Percentiles rank a stretch among this genome's conserved stretches.
These are phyloP conservation scores for Macrolepiota albuminosa DNA, from an alignment of 768 basidiomycete species.

Conservation along the genomic window DNA sequence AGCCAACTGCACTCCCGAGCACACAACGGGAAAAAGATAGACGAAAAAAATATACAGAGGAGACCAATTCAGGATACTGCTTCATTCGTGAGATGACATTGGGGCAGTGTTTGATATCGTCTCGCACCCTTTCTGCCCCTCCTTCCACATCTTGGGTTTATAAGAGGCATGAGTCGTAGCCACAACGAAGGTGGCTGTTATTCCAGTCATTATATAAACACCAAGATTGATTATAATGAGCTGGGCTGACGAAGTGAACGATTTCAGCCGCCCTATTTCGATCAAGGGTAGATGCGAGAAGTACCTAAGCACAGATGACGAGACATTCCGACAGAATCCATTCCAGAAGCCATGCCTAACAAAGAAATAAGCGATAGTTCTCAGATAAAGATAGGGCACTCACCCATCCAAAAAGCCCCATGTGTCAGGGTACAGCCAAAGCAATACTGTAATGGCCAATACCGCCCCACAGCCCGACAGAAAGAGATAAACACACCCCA, in stretches of 20 bases:
- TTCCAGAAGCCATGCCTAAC: slow-evolving; percentile 57
- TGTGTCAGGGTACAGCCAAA: slow-evolving; percentile 48
- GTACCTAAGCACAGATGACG: slow-evolving; percentile 51
- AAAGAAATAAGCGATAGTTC: slow-evolving; percentile 1
- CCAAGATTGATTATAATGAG: slow-evolving; percentile 38
- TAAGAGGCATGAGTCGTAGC: slow-evolving; percentile 35
- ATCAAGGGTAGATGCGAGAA: slow-evolving; percentile 12
- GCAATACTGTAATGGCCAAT: slow-evolving; percentile 49
- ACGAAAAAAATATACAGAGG: slow-evolving; percentile 27
- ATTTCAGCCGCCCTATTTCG: background rate
- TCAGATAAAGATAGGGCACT: slow-evolving; percentile 9
- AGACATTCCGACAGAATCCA: slow-evolving; percentile 61
- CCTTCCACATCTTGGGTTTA: slow-evolving; percentile 39
- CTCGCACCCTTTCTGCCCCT: slow-evolving; percentile 24
- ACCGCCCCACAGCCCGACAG: slow-evolving; percentile 34
- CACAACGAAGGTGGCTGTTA: slow-evolving; percentile 38
- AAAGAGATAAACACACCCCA: slow-evolving; percentile 45
- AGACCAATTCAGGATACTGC: slow-evolving; percentile 49
- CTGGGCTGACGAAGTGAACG: slow-evolving; percentile 29
- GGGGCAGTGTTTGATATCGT: slow-evolving; percentile 6
- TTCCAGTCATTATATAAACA: slow-evolving; percentile 39
- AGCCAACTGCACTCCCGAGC: slow-evolving; percentile 36
- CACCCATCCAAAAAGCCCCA: slow-evolving; percentile 57
- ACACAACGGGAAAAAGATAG: slow-evolving; percentile 42
- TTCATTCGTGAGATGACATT: background rate